Conservation (phyloP, 1,139 yeast genomes). For the Nakaseomyces uthaithaninus region DNA sequence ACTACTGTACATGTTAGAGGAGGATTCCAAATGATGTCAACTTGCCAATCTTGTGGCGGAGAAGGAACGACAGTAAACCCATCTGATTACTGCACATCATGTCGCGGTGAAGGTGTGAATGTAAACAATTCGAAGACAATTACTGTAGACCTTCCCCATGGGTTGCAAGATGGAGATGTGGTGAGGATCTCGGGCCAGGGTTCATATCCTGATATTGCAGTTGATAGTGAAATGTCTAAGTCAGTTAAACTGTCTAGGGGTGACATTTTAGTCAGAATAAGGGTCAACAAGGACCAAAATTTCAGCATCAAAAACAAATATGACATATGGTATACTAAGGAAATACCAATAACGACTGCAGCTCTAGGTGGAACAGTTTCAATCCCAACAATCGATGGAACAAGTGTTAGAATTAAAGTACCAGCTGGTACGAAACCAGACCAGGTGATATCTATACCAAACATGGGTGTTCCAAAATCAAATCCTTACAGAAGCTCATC, state of each 20-base stretch:
- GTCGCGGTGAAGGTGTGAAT: conserved; percentile 86
- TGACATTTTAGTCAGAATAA: conserved; percentile 74
- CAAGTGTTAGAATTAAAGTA: conserved; percentile 66
- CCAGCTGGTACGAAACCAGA: conserved; percentile 83
- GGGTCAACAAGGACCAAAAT: conserved; percentile 62
- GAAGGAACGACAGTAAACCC: conserved; percentile 70
- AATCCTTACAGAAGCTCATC: conserved; percentile 35
- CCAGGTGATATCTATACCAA: conserved; percentile 66
- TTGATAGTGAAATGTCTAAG: conserved; percentile 40
- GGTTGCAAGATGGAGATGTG: conserved; percentile 79
- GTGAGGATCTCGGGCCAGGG: conserved; percentile 84
- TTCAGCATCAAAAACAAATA: conserved; percentile 48
- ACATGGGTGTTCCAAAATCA: conserved; percentile 68
- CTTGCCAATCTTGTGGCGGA: conserved; percentile 84
- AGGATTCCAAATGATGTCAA: conserved; percentile 95
- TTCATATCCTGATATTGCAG: conserved; percentile 71
- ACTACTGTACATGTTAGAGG: conserved; percentile 83
- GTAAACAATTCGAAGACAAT: conserved; percentile 55
- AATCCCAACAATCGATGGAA: conserved; percentile 80
- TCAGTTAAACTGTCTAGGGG: conserved; percentile 61
- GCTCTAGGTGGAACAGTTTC: conserved; percentile 87
- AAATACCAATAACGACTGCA: conserved; percentile 89
- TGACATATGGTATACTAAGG: conserved; percentile 55
- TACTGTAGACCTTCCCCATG: conserved; percentile 78
- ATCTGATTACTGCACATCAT: conserved; percentile 62